Conservation (phyloP, 768 basidiomycete genomes). For the Tulasnella sp. region DNA sequence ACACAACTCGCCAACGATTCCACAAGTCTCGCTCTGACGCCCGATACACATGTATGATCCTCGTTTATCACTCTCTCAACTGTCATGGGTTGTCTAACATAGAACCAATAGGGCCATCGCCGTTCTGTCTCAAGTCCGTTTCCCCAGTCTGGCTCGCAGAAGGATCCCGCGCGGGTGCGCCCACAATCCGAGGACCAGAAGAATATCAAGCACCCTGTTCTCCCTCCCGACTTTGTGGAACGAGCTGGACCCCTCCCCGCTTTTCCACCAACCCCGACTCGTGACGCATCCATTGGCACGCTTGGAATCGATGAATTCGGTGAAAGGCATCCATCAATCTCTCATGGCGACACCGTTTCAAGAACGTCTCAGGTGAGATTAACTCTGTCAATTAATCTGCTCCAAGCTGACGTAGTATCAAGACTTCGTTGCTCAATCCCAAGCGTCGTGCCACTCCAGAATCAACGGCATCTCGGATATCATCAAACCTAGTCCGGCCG, state of each 20-base stretch:
- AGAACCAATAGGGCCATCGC: not conserved
- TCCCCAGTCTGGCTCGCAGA: not conserved
- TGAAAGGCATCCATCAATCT: not conserved
- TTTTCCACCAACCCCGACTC: not conserved
- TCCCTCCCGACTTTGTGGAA: not conserved
- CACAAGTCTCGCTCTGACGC: not conserved
- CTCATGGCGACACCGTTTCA: not conserved
- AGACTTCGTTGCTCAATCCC: not conserved
- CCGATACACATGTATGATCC: not conserved
- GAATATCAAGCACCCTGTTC: not conserved
- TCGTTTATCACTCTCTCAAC: not conserved
- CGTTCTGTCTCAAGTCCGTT: conserved; percentile 4
- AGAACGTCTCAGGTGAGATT: not conserved
- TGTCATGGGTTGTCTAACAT: not conserved
- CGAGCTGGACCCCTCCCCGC: not conserved
- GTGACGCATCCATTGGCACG: not conserved
- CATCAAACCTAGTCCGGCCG: not conserved
- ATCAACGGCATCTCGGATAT: not conserved
- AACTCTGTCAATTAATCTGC: not conserved
- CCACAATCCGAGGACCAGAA: not conserved
- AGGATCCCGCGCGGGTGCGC: not conserved
- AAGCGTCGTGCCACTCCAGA: not conserved
- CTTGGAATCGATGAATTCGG: not conserved
- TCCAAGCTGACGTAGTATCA: not conserved
- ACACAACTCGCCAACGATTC: not conserved